phyloP scores from a whole-genome alignment of 441 rosid species.

The Corymbia calophylla region DNA sequence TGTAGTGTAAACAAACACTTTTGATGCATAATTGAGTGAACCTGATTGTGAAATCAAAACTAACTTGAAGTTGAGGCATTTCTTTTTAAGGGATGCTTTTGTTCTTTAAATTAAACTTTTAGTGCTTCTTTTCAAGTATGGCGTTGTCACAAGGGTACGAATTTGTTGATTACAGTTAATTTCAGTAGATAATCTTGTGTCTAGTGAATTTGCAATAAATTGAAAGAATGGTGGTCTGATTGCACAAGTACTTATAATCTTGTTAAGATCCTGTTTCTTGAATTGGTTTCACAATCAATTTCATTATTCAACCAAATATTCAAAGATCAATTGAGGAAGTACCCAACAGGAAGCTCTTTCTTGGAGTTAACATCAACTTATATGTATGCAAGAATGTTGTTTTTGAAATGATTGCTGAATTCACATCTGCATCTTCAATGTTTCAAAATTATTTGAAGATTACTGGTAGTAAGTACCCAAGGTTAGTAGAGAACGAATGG shows the following conservation, averaged over 20 bases:
- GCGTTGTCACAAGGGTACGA: neutral
- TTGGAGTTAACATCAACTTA: neutral
- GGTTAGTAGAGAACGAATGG: neutral
- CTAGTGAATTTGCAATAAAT: neutral
- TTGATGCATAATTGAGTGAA: neutral
- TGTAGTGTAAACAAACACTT: neutral
- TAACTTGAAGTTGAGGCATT: neutral
- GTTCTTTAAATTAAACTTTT: neutral
- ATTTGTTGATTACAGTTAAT: neutral
- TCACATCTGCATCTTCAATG: neutral
- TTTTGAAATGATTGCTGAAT: neutral
- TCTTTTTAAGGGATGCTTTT: neutral
- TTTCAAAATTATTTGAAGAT: neutral
- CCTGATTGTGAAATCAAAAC: neutral
- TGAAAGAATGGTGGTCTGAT: neutral
- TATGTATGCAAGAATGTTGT: neutral
- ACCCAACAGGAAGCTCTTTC: neutral
- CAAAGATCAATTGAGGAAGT: neutral
- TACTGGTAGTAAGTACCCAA: neutral
- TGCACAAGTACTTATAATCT: neutral
- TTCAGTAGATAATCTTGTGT: neutral
- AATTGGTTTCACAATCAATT: neutral
- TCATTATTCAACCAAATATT: neutral
- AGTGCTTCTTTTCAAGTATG: neutral
- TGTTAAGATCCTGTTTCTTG: neutral